Evolutionary conservation across 2,329 filamentous ascomycete species (phyloP).

Genomic region (Colletotrichum orbiculare): DNA sequence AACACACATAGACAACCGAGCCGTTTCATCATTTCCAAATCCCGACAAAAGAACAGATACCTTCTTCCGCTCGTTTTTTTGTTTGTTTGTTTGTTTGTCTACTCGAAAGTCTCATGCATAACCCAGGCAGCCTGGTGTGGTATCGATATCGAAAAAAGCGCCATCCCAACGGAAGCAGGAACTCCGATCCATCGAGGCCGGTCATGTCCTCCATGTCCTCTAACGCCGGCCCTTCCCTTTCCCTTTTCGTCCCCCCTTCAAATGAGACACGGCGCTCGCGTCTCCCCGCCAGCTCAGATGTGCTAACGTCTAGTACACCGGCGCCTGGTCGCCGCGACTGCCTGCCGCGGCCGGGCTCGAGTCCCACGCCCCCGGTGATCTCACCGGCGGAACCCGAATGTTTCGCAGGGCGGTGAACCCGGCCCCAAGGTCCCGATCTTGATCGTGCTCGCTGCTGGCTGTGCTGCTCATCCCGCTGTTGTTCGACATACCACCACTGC

Average conservation of each 20-base stretch:
- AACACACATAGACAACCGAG: background rate
- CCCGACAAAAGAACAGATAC: background rate
- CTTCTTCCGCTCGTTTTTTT: slow-evolving; percentile 7
- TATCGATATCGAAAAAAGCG: slow-evolving; percentile 31
- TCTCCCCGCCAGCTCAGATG: background rate
- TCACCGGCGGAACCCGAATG: slow-evolving; percentile 32
- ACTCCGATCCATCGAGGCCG: slow-evolving; percentile 11
- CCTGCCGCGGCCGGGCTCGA: slow-evolving; percentile 26
- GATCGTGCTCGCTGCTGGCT: slow-evolving; percentile 36
- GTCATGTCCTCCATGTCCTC: background rate
- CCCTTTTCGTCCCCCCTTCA: too few species aligned
- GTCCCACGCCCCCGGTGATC: slow-evolving; percentile 34
- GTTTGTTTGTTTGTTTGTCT: background rate
- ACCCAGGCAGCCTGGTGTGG: slow-evolving; percentile 24
- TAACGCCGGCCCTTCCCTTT: too few species aligned
- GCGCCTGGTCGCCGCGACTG: slow-evolving; percentile 30
- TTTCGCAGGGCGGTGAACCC: slow-evolving; percentile 35
- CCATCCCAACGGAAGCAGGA: slow-evolving; percentile 17
- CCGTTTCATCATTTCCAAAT: background rate
- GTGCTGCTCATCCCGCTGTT: slow-evolving; percentile 45
- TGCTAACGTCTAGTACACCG: slow-evolving; percentile 27
- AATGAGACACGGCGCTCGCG: too few species aligned
- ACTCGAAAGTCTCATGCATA: slow-evolving; percentile 13
- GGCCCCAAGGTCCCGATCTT: slow-evolving; percentile 29
- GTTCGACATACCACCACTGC: slow-evolving; percentile 50